Base-by-base conservation (phyloP, 148 eudicot species). In the Fallopia convolvulus region DNA sequence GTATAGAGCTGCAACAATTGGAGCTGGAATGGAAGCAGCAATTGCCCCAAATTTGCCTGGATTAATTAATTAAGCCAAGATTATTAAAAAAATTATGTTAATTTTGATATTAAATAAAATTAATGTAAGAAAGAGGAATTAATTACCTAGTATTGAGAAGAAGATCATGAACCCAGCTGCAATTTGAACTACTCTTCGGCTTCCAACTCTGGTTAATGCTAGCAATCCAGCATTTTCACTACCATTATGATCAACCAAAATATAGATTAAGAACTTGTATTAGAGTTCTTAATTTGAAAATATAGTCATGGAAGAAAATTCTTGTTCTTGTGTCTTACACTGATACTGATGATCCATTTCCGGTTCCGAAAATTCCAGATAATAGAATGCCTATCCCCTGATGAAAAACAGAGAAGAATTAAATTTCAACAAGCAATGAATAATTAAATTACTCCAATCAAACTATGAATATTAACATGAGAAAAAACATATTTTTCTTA, bases 91-190 rank as follows among this genome's bases (percentile, higher is more conserved):
- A 32, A 44, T 6, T 44, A 44, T 39, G n/a, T 39, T 13, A 30
- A 63, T 8, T 61, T 61, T 23, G 26, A 9, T 39, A 13, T 10
- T 32, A 39, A 42, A 30, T 42, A 68, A 3, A 32, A 32, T 68
- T 30, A 30, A 12, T 11, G 26, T 30, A 68, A 11, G 2, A 33
- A 23, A 32, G 6, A 68, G 44, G 23, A 13, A 30, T 41, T 50
- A 79, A 68, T 79, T 75, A 89, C 98, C 97, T 7, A 94, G 93
- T 32, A 94, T 77, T 26, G 99, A 90, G 77, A 94, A 94, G 85
- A 94, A 94, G 76, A 94, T 89, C 99, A 94, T 94, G 81, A 94
- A 94, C 55, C 90, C 94, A 41, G 99, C 96, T 23, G 99, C 85
- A 74, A 94, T 92, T 80, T 92, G 97, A 33, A 88, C 93, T 42